These are phyloP conservation scores for Thielaviopsis musarum DNA, from an alignment of 2,329 filamentous ascomycete species.

Conservation along the genomic window DNA sequence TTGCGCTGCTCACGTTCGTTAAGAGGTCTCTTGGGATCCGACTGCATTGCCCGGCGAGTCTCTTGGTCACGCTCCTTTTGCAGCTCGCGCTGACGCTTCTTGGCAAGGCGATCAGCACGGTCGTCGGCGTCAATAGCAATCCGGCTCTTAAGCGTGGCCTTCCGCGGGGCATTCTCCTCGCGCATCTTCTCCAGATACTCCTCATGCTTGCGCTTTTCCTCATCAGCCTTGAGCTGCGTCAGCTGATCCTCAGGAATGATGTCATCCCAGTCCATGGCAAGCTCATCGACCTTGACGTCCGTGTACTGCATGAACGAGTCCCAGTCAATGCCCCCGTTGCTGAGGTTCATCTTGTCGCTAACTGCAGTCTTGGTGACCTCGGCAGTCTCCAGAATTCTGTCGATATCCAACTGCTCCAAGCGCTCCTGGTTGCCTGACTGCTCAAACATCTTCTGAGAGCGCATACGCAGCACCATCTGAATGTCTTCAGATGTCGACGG, in stretches of 20 bases:
- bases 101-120: constrained; percentile 44
- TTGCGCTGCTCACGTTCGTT: constrained; percentile 87
- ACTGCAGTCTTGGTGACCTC: constrained; percentile 95
- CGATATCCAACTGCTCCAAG: constrained; percentile 91
- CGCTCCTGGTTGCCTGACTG: constrained; percentile 94
- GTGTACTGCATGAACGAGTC: constrained; percentile 97
- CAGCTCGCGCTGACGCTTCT: constrained; percentile 49
- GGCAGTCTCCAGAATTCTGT: constrained; percentile 89
- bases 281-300: constrained; percentile 82
- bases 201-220: constrained; percentile 69
- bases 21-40: constrained; percentile 77
- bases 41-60: constrained; percentile 53
- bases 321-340: constrained; percentile 67
- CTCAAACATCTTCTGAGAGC: constrained; percentile 98
- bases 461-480: constrained; percentile 87
- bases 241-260: constrained; percentile 93
- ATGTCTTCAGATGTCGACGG: constrained; percentile 89
- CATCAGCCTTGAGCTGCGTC: constrained; percentile 74
- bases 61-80: constrained; percentile 58
- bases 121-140: constrained; percentile 43
- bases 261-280: constrained; percentile 81
- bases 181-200: constrained; percentile 67
- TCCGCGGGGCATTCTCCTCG: constrained; percentile 72
- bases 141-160: constrained; percentile 43
- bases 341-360: constrained; percentile 77